Evolutionary conservation across 345 rosid species (phyloP).

Genomic region (Aethionema arabicum): DNA sequence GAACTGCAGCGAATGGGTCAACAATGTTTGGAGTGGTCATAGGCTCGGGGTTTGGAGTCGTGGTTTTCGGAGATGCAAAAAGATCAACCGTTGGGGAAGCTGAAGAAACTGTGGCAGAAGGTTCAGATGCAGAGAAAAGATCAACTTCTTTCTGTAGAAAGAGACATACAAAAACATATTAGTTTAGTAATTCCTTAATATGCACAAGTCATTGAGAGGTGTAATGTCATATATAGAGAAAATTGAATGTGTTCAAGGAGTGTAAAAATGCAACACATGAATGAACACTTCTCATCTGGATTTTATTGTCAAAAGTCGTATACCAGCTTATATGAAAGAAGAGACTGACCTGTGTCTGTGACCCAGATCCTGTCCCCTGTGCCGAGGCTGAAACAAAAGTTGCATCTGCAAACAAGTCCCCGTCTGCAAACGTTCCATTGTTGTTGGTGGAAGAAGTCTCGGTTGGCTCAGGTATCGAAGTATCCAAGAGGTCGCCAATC

Average conservation of each 20-base stretch:
- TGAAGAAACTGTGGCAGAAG: conserved; percentile 41
- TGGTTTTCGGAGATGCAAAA: conserved; percentile 53
- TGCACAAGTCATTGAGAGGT: conserved; percentile 2
- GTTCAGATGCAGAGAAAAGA: conserved; percentile 38
- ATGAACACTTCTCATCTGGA: neutral
- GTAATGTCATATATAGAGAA: conserved; percentile 6
- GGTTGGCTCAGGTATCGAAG: conserved; percentile 40
- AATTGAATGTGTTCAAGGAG: neutral
- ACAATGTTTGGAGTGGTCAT: conserved; percentile 38
- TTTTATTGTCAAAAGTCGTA: neutral
- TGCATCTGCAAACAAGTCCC: conserved; percentile 96
- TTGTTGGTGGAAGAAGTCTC: conserved; percentile 45
- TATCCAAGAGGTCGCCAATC: conserved; percentile 78
- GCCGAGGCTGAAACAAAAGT: conserved; percentile 82
- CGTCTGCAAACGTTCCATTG: conserved; percentile 47
- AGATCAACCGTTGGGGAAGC: conserved; percentile 60
- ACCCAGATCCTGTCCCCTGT: conserved; percentile 41
- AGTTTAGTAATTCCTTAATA: conserved; percentile 12
- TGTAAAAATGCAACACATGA: conserved; percentile 18
- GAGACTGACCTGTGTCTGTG: conserved; percentile 55
- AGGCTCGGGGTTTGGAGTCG: conserved; percentile 40
- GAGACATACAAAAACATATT: conserved; percentile 22
- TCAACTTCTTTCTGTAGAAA: conserved; percentile 40
- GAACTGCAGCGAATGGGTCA: conserved; percentile 90
- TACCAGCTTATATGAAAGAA: conserved; percentile 16